Evolutionary conservation across 257 asterid species (phyloP), one percentile per base, ranked within the genome.

Genomic region (Mitragyna speciosa): DNA sequence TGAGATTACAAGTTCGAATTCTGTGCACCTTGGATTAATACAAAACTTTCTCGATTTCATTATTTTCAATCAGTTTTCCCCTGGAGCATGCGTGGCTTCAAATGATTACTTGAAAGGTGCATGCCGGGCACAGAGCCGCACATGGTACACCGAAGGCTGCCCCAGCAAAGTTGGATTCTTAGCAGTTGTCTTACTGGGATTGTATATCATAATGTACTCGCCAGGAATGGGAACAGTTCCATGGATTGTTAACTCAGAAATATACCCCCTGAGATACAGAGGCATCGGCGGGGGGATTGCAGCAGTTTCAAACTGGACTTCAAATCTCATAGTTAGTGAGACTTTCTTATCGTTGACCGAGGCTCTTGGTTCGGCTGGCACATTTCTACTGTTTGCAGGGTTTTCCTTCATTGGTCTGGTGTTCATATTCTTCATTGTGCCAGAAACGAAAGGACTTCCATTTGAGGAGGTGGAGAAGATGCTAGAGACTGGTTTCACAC

Each of bases 141-240:
- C 83, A 7, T 88, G 92, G 92, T 89, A 91, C 85, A 83, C 90
- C n/a, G 51, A 83, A 76, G 92, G 96, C 1, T 91, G 94, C 80
- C 96, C 94, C 5, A 91, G 90, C 82, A 87, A 76, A 61, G 47
- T 88, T 0, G 96, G 96, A 65, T 82, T 88, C 82, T 67, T 88
- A 77, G 94, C 92, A 12, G 92, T 91, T 0, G 20, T 88, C 24
- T 47, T 91, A 58, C 65, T 91, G 75, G 94, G 88, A 8, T 61
- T 88, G 49, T 91, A 91, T 82, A 89, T 91, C 87, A 82, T 91
- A 6, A 72, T 82, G 20, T 91, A 89, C 84, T 82, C 96, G 2
- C 96, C 94, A 0, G 96, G 94, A 36, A 91, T 91, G 92, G 94
- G 96, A 31, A 87, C 96, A 0, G 91, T 83, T 16, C 96, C 96